These are phyloP conservation scores for Vaccinium myrtillus DNA, from an alignment of 148 eudicot species.

Conservation along the genomic window DNA sequence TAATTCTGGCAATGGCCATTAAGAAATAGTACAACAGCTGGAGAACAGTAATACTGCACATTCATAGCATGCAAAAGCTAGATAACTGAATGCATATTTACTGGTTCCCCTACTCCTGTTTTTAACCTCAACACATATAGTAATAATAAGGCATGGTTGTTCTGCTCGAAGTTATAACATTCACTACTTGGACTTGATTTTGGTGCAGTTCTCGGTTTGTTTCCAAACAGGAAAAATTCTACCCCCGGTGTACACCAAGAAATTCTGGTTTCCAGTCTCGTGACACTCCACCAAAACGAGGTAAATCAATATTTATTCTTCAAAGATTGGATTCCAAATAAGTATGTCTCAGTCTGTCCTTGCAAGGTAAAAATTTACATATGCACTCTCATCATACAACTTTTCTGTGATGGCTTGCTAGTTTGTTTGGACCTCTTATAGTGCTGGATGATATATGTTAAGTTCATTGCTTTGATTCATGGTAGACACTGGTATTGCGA, in stretches of 20 bases:
- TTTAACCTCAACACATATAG: not conserved
- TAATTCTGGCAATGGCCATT: not conserved
- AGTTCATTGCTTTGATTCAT: conserved; percentile 19
- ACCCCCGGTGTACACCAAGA: conserved; percentile 71
- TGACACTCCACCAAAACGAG: conserved; percentile 97
- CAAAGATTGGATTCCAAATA: not conserved
- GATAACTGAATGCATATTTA: not conserved
- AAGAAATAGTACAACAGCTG: not conserved
- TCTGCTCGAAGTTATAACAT: not conserved
- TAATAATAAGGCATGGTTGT: not conserved
- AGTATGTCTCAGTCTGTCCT: conserved; percentile 10
- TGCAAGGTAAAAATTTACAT: not conserved
- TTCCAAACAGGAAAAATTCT: conserved; percentile 55
- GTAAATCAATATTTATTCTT: conserved; percentile 32
- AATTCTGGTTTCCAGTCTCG: conserved; percentile 91
- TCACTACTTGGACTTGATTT: not conserved
- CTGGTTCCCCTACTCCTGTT: not conserved
- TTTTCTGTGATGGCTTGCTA: not conserved
- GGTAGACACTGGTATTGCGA: conserved; percentile 95
- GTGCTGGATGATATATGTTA: conserved; percentile 22
- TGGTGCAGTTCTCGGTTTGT: conserved; percentile 57
- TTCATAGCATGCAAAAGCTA: not conserved
- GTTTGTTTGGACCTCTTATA: conserved; percentile 6
- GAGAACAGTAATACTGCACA: not conserved
- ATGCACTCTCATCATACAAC: not conserved